phyloP scores from a whole-genome alignment of 441 rosid species.

The Corymbia citriodora region DNA sequence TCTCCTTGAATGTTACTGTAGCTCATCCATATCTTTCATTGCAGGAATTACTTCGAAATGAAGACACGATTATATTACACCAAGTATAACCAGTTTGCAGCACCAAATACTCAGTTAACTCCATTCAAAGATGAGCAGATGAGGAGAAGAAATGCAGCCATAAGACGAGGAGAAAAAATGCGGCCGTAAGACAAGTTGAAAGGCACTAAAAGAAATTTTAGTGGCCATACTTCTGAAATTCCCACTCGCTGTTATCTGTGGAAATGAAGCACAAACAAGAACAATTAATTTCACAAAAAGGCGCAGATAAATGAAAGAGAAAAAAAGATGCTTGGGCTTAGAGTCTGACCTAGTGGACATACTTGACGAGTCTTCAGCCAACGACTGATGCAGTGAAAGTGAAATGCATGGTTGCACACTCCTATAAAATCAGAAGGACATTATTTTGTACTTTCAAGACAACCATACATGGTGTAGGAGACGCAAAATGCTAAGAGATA shows the following conservation, averaged over 20 bases:
- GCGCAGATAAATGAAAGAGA: background rate
- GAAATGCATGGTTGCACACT: conserved; percentile 94
- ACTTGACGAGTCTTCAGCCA: conserved; percentile 99
- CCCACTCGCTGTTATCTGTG: conserved; percentile 97
- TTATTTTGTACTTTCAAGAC: background rate
- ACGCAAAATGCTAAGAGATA: background rate
- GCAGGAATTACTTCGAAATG: background rate
- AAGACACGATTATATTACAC: background rate
- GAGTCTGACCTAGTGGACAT: conserved; percentile 70
- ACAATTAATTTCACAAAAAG: background rate
- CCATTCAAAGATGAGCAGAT: fast-evolving
- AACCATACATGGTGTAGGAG: background rate
- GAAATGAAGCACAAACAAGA: background rate
- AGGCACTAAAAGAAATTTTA: conserved; percentile 12
- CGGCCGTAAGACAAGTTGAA: background rate
- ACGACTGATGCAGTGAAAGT: conserved; percentile 95
- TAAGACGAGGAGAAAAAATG: background rate
- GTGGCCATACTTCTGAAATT: conserved; percentile 97
- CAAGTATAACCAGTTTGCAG: background rate
- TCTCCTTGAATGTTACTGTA: background rate
- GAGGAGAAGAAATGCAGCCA: background rate
- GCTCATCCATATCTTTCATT: background rate
- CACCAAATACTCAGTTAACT: background rate
- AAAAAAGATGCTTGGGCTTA: background rate
- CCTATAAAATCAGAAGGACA: conserved; percentile 27